Evolutionary conservation across 1,139 yeast genomes (phyloP), one percentile per base, ranked within the genome.

Genomic region (Arxiozyma bovina): DNA sequence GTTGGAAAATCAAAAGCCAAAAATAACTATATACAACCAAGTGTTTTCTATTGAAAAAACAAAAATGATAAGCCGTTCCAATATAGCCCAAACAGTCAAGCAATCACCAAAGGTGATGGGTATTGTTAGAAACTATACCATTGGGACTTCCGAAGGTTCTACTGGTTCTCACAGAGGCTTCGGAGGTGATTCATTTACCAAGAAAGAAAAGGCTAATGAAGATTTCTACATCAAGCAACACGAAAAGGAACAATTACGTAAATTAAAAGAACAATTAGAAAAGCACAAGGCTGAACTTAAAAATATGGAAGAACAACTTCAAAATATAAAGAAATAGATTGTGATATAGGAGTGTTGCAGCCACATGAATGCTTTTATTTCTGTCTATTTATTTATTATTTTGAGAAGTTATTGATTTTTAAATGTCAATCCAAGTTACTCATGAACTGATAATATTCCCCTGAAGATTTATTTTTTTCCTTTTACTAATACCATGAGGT

Each of bases 181-280:
- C 53, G 75, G 73, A 51, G 77, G 75, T 53, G 69, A 81, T 63
- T 74, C 82, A 55, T 81, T 81, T 71, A 73, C 76, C 63, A 79
- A 82, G 71, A 83, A 88, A 66, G 90, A 84, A 73, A 80, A 79
- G 73, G 87, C 87, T 57, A 79, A 78, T 63, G 89, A 83, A 73
- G 86, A 83, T 71, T 72, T 70, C 64, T 83, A 78, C 73, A 75
- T 83, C 67, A 77, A 71, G 66, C 79, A 80, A 66, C 79, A 78
- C 68, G 87, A 83, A 73, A 78, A 79, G 67, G 87, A 81, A 67
- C 80, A 79, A 71, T 73, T 83, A 62, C 77, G 74, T 59, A 75
- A 76, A 48, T 73, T 81, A 63, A 77, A 71, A 63, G 77, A 77
- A 67, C 75, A 78, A 63, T 68, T 79, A 62, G 74, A 77, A 67